Percentiles rank a stretch among this genome's conserved stretches.
phyloP scores from a whole-genome alignment of 2,329 filamentous ascomycete species.

The Fusarium protoensiforme region DNA sequence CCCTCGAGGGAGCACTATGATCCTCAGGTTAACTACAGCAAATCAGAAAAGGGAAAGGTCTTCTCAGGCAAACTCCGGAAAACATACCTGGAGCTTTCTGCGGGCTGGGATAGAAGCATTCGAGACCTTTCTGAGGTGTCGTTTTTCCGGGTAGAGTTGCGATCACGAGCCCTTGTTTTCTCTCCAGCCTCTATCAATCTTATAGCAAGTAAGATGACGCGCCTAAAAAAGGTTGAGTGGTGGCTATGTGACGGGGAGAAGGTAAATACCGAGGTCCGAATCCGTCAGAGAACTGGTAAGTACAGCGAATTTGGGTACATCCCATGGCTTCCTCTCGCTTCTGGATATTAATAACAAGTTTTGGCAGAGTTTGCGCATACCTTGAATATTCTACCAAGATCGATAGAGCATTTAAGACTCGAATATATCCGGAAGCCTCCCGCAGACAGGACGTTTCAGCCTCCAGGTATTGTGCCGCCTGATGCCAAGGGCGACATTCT shows the following conservation, averaged over 20 bases:
- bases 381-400: background rate
- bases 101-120: background rate
- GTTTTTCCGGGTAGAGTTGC: conserved; percentile 5
- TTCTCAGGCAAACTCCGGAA: background rate
- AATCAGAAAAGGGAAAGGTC: background rate
- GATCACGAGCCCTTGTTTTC: conserved; percentile 10
- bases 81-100: background rate
- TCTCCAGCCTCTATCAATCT: conserved; percentile 4
- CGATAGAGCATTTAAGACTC: background rate
- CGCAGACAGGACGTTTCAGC: background rate
- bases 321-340: background rate
- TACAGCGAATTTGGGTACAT: background rate
- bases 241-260: conserved; percentile 10
- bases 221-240: conserved; percentile 1
- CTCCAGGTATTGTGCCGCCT: background rate
- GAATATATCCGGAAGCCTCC: conserved; percentile 3
- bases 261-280: background rate
- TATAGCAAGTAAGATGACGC: conserved; percentile 7
- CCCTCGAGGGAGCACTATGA: background rate
- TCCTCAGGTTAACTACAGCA: no score
- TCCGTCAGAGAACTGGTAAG: conserved; percentile 17
- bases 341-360: background rate
- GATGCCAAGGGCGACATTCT: background rate
- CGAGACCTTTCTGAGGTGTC: background rate
- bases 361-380: conserved; percentile 8